Base-by-base conservation (phyloP, 2,329 filamentous ascomycete species). In the Aspergillus pseudonomiae region DNA sequence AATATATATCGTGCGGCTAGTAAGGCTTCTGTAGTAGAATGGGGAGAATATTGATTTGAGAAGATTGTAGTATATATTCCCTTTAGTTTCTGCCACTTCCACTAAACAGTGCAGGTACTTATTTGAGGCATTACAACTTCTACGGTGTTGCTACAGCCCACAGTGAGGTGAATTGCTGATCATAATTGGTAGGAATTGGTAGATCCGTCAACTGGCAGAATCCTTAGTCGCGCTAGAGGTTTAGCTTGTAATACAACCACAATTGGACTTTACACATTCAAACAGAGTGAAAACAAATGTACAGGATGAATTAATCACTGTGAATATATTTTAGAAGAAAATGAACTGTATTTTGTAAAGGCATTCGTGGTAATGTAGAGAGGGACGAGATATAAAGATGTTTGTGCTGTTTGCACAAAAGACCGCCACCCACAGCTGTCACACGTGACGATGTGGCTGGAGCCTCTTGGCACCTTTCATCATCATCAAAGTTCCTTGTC, bases 391-490 rank as follows among this genome's bases (percentile, higher is more conserved):
- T 10, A 34, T 34, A 34, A 4, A 1, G 14, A 30, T 32, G 26
- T 52, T 52, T 52, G 26, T 54, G 30, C 11, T 32, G 50, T 32
- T 24, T 34, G 34, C 34, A 36, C 34, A 28, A 4, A 19, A 39
- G 26, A 28, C 9, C 55, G 48, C 59, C 56, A 59, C 56, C n/a
- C 24, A 21, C 34, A 36, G 46, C 63, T 50, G 52, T 32, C n/a
- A 9, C 68, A 68, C 65, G 65, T 71, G 69, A 68, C 16, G 1
- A 1, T 19, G 41, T 59, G 61, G 59, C 65, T 64, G 59, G 34
- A 30, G 26, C 50, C 19, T 57, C 65, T 65, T 66, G 60, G 64
- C 65, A 61, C 53, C 67, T 70, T 65, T 65, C 65, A 66, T 68
- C 64, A 69, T 68, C 65, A 56, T 59, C 61, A 63, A 66, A 67